Evolutionary conservation across 176 grass and related monocot species (phyloP).

Genomic region (Panicum miliaceum): DNA sequence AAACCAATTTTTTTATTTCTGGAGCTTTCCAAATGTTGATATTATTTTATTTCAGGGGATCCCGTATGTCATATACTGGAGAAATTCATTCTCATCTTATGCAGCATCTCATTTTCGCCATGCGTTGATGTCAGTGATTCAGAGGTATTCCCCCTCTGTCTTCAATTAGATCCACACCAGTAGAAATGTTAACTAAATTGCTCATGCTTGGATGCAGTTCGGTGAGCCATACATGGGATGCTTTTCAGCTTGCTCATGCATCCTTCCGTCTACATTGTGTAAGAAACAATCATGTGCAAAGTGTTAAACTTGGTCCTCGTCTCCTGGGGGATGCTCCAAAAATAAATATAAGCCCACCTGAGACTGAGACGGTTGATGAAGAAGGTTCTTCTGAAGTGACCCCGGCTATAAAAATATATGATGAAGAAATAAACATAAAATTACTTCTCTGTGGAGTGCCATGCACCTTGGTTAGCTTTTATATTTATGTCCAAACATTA

Average conservation of each 20-base stretch:
- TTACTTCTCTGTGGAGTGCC: constrained; percentile 92
- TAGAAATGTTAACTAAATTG: constrained; percentile 21
- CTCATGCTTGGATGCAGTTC: constrained; percentile 66
- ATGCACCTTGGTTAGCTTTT: constrained; percentile 62
- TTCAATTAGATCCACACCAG: constrained; percentile 8
- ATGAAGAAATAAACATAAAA: constrained; percentile 78
- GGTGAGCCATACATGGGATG: constrained; percentile 96
- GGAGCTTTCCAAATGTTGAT: constrained; percentile 10
- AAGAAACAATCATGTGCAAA: constrained; percentile 86
- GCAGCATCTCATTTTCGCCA: constrained; percentile 93
- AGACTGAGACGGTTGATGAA: constrained; percentile 61
- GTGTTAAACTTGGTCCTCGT: constrained; percentile 78
- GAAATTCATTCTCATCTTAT: constrained; percentile 86
- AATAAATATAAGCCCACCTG: constrained; percentile 67
- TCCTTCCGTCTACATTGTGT: constrained; percentile 83
- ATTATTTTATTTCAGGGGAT: constrained; percentile 73
- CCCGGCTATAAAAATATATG: constrained; percentile 84
- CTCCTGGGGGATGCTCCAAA: constrained; percentile 91
- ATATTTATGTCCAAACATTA: constrained; percentile 29
- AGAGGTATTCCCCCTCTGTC: constrained; percentile 69
- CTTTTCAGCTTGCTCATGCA: constrained; percentile 97
- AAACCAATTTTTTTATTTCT: constrained; percentile 15
- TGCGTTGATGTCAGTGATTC: constrained; percentile 87
- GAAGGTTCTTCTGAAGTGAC: constrained; percentile 65
- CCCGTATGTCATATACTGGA: constrained; percentile 99